phyloP scores from a whole-genome alignment of 371 early-diverging fungal species.

The Mortierella sp. region DNA sequence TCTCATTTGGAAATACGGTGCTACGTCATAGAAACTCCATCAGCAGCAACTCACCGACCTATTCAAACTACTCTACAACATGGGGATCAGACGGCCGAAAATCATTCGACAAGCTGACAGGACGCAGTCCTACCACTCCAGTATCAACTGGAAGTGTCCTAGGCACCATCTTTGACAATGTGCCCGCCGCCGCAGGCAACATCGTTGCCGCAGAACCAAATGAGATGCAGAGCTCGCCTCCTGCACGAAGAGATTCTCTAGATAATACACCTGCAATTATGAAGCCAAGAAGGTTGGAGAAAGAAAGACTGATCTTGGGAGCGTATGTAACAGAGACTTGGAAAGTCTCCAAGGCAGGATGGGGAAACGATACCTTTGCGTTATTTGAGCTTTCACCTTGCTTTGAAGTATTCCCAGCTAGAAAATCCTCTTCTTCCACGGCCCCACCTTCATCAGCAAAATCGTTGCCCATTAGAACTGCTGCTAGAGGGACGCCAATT shows the following conservation, averaged over 20 bases:
- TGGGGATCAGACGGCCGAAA: constrained; percentile 17
- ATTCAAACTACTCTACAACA: background rate
- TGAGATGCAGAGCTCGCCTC: background rate
- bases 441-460: background rate
- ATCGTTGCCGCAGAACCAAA: background rate
- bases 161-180: constrained; percentile 22
- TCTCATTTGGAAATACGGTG: constrained; percentile 24
- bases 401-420: constrained; percentile 66
- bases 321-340: constrained; percentile 71
- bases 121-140: constrained; percentile 16
- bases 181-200: background rate
- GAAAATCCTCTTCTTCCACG: constrained; percentile 7
- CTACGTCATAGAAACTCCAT: constrained; percentile 26
- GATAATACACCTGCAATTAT: background rate
- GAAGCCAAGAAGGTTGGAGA: constrained; percentile 5
- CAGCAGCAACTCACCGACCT: constrained; percentile 28
- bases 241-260: background rate
- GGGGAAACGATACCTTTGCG: constrained; percentile 66
- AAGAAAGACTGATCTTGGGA: constrained; percentile 58
- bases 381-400: constrained; percentile 70
- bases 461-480: background rate
- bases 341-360: constrained; percentile 66
- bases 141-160: constrained; percentile 11
- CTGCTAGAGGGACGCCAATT: background rate
- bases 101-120: constrained; percentile 22